Evolutionary conservation across 106 monocot genomes (phyloP), one percentile per base, ranked within the genome.

Genomic region (Dioscorea zingiberensis): DNA sequence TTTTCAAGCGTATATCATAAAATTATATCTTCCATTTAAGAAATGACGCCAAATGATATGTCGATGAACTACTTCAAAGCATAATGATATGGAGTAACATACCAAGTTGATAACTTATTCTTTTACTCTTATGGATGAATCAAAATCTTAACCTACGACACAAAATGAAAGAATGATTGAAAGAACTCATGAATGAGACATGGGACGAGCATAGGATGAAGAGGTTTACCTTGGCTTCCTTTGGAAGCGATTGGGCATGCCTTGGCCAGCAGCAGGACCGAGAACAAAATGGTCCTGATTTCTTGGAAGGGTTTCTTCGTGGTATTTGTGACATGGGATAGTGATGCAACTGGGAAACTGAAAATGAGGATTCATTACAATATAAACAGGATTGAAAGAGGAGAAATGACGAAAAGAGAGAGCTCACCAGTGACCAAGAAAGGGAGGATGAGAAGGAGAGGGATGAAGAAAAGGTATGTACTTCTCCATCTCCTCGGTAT

Each of bases 251-350:
- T 92, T 71, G 44, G 88, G 85, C 58, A 83, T 19, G 15, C 95
- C 95, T 69, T 81, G 79, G 18, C 95, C 95, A 21, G 91, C 85
- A 51, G 91, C 79, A 16, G 81, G 76, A 48, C 91, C 95, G 47
- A 97, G 72, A 11, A 97, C 44, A 9, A 91, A 72, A 32, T 74
- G 95, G 62, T 88, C 77, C n/a, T 11, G 78, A 71, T 59, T 83
- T 85, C 71, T 62, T 78, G 13, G 71, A 61, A 18, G 26, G 58
- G 21, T 30, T 76, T 25, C 15, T 48, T 25, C 54, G 60, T 18
- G 70, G 59, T 25, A 44, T 76, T 25, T 68, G 48, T 9, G 54
- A 22, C 17, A 48, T 71, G 58, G 28, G 27, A 22, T 56, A 62
- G 27, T 46, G 80, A 59, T 85, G 83, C 51, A 95, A 61, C 28